Percentiles rank a stretch among this genome's conserved stretches.
Conservation (phyloP, 1,139 yeast genomes). For the Yamadazyma siamensis region DNA sequence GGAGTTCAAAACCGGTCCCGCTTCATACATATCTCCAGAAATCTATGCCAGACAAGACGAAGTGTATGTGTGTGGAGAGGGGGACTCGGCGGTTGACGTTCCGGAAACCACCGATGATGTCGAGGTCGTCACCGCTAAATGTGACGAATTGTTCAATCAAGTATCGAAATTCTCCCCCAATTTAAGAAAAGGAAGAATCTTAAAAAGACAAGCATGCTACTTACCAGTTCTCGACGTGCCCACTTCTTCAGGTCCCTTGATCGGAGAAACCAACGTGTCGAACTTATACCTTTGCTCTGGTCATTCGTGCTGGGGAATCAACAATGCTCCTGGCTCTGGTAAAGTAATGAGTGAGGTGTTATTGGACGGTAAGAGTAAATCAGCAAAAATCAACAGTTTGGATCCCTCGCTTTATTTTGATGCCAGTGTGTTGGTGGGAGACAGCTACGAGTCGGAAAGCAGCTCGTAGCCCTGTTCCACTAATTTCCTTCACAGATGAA, state of each 20-base stretch:
- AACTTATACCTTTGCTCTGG: slow-evolving; percentile 83
- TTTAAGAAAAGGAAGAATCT: slow-evolving; percentile 69
- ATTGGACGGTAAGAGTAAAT: slow-evolving; percentile 75
- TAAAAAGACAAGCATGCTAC: slow-evolving; percentile 91
- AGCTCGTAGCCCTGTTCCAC: too few relatives aligned
- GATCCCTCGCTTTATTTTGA: slow-evolving; percentile 87
- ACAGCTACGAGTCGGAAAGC: neutral
- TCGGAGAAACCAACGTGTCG: slow-evolving; percentile 87
- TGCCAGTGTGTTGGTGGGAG: slow-evolving; percentile 44
- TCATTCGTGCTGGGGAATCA: slow-evolving; percentile 98
- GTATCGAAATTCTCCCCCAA: slow-evolving; percentile 77
- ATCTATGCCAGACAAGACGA: slow-evolving; percentile 94
- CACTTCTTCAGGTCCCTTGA: slow-evolving; percentile 85
- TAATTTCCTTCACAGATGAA: too few relatives aligned
- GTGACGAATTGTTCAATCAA: slow-evolving; percentile 80
- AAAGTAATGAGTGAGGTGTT: slow-evolving; percentile 84
- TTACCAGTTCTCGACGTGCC: slow-evolving; percentile 93
- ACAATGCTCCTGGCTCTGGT: slow-evolving; percentile 97
- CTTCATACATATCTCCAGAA: slow-evolving; percentile 80
- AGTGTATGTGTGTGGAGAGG: slow-evolving; percentile 96
- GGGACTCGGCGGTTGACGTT: slow-evolving; percentile 83
- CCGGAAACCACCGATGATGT: slow-evolving; percentile 96
- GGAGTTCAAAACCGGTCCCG: slow-evolving; percentile 68
- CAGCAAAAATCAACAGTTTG: slow-evolving; percentile 76
- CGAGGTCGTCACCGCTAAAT: slow-evolving; percentile 79